phyloP scores from a whole-genome alignment of 768 basidiomycete species.

The Tylopilus intermedius region DNA sequence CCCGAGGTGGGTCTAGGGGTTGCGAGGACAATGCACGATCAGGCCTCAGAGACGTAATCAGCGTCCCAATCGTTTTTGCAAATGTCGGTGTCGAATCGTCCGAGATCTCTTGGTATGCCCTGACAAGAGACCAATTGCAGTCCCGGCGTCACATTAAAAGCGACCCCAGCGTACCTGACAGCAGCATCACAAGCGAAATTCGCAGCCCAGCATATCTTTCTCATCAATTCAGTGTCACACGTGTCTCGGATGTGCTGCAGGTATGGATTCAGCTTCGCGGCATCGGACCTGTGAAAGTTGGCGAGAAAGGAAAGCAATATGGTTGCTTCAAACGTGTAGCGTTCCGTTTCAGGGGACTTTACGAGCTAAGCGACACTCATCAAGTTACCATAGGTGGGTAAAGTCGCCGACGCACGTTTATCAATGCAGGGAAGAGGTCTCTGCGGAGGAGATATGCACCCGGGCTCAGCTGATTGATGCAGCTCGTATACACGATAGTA shows the following conservation, averaged over 20 bases:
- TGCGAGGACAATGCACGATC: constrained; percentile 48
- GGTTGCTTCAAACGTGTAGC: constrained; percentile 55
- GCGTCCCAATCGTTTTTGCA: constrained; percentile 45
- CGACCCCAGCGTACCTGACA: constrained; percentile 38
- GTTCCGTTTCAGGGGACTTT: constrained; percentile 48
- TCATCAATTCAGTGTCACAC: constrained; percentile 47
- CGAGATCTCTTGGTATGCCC: constrained; percentile 52
- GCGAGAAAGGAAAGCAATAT: constrained; percentile 59
- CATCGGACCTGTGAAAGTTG: constrained; percentile 71
- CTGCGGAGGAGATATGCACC: constrained; percentile 66
- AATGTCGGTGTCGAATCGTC: constrained; percentile 52
- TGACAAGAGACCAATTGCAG: constrained; percentile 18
- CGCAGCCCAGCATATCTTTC: constrained; percentile 52
- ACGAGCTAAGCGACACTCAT: constrained; percentile 40
- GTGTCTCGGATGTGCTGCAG: constrained; percentile 47
- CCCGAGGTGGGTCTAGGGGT: constrained; percentile 43
- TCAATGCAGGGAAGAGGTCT: constrained; percentile 55
- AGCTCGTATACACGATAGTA: constrained; percentile 53
- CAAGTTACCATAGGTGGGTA: neutral
- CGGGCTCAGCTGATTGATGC: constrained; percentile 59
- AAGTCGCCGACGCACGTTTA: constrained; percentile 34
- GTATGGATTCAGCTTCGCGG: constrained; percentile 64
- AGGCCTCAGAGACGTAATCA: constrained; percentile 49
- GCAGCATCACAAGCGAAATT: constrained; percentile 48
- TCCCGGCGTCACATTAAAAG: neutral